These are phyloP conservation scores for Podila minutissima DNA, from an alignment of 192 early-diverging fungal genomes.

Conservation along the genomic window DNA sequence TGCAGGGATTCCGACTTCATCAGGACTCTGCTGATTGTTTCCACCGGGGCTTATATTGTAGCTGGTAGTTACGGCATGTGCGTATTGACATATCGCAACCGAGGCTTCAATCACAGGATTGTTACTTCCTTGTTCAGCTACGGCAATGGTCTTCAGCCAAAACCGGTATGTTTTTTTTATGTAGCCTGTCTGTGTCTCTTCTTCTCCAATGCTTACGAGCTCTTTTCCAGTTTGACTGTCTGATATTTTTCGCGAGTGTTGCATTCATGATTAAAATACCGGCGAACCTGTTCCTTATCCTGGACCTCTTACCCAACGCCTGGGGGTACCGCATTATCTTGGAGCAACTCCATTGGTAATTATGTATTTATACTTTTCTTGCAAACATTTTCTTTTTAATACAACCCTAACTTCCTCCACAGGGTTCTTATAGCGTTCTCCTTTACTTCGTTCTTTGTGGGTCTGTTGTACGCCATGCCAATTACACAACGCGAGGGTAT, in stretches of 20 bases:
- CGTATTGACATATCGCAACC: slow-evolving; percentile 29
- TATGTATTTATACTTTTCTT: neutral
- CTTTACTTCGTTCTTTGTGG: slow-evolving; percentile 26
- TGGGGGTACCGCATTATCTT: slow-evolving; percentile 25
- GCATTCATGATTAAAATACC: slow-evolving; percentile 28
- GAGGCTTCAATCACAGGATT: slow-evolving; percentile 30
- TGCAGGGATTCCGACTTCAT: slow-evolving; percentile 25
- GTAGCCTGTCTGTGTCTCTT: neutral
- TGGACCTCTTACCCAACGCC: slow-evolving; percentile 16
- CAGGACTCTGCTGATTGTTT: slow-evolving; percentile 9
- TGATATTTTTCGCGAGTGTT: slow-evolving; percentile 27
- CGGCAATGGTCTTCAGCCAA: slow-evolving; percentile 37
- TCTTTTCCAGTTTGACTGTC: slow-evolving; percentile 36
- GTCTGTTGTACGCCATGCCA: slow-evolving; percentile 46
- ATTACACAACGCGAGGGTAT: slow-evolving; percentile 33
- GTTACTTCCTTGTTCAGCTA: slow-evolving; percentile 19
- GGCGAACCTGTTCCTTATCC: slow-evolving; percentile 15
- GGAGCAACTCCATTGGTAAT: slow-evolving; percentile 36
- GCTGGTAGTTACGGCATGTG: slow-evolving; percentile 18
- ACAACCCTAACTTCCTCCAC: neutral
- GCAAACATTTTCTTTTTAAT: neutral
- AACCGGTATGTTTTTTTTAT: slow-evolving; percentile 16
- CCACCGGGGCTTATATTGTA: slow-evolving; percentile 4
- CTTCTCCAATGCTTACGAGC: neutral
- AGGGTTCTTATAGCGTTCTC: slow-evolving; percentile 25